These are phyloP conservation scores for Beauveria pseudobassiana DNA, from an alignment of 2,329 filamentous ascomycete genomes.

Conservation along the genomic window DNA sequence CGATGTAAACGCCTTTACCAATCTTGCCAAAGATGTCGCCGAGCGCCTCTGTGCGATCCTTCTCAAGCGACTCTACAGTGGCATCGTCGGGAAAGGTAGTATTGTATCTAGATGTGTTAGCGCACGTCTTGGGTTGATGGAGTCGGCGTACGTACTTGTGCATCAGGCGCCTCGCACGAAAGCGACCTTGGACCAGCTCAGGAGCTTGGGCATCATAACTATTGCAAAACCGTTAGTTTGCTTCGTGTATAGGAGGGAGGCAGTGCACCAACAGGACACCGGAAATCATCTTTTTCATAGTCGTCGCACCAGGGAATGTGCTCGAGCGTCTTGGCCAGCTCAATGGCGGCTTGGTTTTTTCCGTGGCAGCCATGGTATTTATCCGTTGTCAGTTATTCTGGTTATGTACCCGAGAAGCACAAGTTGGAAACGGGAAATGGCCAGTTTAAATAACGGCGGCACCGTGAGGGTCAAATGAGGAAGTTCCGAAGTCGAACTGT, in stretches of 20 bases:
- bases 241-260: background rate
- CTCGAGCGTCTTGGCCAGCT: slow-evolving; percentile 37
- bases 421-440: background rate
- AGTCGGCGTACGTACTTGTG: slow-evolving; percentile 44
- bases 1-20: slow-evolving; percentile 48
- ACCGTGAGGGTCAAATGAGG: background rate
- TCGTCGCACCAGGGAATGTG: slow-evolving; percentile 51
- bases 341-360: slow-evolving; percentile 34
- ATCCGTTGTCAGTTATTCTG: background rate
- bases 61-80: slow-evolving; percentile 29
- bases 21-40: slow-evolving; percentile 40
- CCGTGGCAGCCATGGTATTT: slow-evolving; percentile 19
- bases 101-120: slow-evolving; percentile 28
- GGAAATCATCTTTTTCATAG: slow-evolving; percentile 58
- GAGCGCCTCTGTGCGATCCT: slow-evolving; percentile 39
- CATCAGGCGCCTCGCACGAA: slow-evolving; percentile 46
- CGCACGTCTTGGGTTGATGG: background rate
- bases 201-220: slow-evolving; percentile 45
- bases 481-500: slow-evolving; percentile 6
- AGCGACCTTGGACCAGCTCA: slow-evolving; percentile 42
- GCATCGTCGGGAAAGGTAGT: slow-evolving; percentile 43
- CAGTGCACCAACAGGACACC: slow-evolving; percentile 45
- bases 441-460: background rate
- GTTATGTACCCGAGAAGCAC: background rate
- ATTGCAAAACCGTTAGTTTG: background rate